phyloP scores from a whole-genome alignment of 208 protist species.

The Crithidia expoeki region DNA sequence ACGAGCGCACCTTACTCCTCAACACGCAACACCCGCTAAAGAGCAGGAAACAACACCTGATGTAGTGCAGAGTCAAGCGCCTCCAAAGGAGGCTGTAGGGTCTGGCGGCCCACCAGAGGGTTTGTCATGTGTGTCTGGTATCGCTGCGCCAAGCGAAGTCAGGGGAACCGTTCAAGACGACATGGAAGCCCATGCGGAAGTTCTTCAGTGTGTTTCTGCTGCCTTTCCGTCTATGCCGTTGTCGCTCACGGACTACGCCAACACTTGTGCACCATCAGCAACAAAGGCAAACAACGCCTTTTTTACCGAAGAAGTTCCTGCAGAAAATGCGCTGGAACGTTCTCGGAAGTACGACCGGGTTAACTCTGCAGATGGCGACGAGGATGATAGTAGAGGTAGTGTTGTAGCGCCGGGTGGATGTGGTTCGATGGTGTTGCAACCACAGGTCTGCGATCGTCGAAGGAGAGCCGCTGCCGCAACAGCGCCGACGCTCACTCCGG shows the following conservation, averaged over 20 bases:
- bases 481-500: neutral
- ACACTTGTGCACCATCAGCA: neutral
- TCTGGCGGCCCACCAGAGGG: too few species aligned
- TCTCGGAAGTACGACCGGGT: neutral
- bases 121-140: neutral
- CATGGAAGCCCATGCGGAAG: neutral
- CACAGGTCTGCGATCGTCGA: neutral
- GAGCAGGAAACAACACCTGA: too few species aligned
- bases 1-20: too few species aligned
- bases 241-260: neutral
- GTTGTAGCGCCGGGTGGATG: neutral
- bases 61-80: too few species aligned
- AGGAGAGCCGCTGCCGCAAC: neutral
- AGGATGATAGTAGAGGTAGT: neutral
- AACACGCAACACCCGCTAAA: too few species aligned
- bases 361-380: too few species aligned
- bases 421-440: slow-evolving; percentile 2
- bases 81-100: too few species aligned
- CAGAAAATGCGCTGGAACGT: neutral
- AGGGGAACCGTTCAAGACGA: neutral
- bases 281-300: neutral
- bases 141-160: neutral
- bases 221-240: neutral
- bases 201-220: neutral
- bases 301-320: neutral